Base-by-base conservation (phyloP, 2,329 filamentous ascomycete genomes). In the Orbilia ellipsospora region DNA sequence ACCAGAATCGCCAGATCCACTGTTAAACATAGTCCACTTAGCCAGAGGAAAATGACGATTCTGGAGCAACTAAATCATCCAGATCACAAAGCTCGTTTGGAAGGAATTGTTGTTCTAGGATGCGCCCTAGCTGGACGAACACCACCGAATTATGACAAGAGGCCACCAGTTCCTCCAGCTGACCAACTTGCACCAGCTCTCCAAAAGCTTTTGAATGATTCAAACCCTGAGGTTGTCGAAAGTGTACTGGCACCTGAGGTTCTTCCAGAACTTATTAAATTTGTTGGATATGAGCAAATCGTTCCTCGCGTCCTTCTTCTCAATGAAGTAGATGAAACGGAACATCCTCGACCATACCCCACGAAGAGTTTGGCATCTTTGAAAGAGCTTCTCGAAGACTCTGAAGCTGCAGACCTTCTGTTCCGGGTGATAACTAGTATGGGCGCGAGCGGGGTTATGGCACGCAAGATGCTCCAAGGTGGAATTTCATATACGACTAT, bases 281-380 rank as follows among this genome's bases (percentile, higher is more conserved):
- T 80, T 59, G 79, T 80, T n/a, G 78, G 79, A 8, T 78, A 78
- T 66, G 79, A 80, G 36, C 79, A 80, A 64, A 78, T 80, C 60
- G 77, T 79, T 55, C 78, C 79, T 10, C 79, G 79, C 16, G 79
- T 80, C 2, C 62, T 80, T 13, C 63, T 80, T 10, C 78, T 79
- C 2, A 78, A 77, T 55, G 79, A 80, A 69, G 78, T 78, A 13
- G 79, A 79, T 42, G 79, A 80, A 67, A 77, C 74, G n/a, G 78
- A 80, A 48, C 79, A 80, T 44, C 76, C 78, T 3, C 77, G 79
- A 55, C 78, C 79, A 8, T 78, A 78, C 16, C 72, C 74, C 20
- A 62, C 77, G 6, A 77, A 77, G 31, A 80, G 77, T 42, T 69
- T 80, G 20, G 79, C 78, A n/a, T 74, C 75, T 15, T 69, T 80